phyloP scores from a whole-genome alignment of 331 rosid genomes.

The Pyracantha coccinea region DNA sequence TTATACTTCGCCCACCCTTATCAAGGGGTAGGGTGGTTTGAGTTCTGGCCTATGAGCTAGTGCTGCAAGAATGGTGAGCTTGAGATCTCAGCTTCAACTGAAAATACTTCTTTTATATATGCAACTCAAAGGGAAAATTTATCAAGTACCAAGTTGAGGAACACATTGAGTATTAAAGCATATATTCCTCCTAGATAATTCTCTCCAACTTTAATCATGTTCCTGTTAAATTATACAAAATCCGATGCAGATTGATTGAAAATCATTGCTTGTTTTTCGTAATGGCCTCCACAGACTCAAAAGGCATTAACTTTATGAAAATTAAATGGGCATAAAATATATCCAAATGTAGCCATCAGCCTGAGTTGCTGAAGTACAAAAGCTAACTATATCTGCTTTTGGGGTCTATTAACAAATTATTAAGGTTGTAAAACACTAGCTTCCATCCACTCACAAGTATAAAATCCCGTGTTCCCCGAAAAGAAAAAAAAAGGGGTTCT shows the following conservation, averaged over 20 bases:
- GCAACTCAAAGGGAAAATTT: no score
- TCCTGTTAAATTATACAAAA: neutral
- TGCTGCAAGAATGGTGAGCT: neutral
- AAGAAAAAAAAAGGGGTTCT: no score
- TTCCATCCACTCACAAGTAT: neutral
- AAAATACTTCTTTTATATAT: neutral
- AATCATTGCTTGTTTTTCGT: neutral
- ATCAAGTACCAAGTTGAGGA: neutral
- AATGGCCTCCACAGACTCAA: conserved; percentile 26
- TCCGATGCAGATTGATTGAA: conserved; percentile 6
- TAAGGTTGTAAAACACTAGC: neutral
- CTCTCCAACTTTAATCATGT: neutral
- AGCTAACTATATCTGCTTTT: neutral
- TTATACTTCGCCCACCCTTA: neutral
- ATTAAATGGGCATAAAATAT: conserved; percentile 17
- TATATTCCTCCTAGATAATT: neutral
- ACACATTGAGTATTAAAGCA: neutral
- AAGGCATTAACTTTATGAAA: conserved; percentile 20
- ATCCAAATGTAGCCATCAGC: conserved; percentile 7
- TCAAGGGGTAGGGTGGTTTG: neutral
- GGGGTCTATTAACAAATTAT: neutral
- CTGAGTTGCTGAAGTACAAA: conserved; percentile 12
- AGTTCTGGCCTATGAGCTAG: neutral
- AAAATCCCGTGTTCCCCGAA: no score
- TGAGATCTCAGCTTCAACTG: neutral